phyloP scores from a whole-genome alignment of 2,329 filamentous ascomycete genomes.

The Stachybotrys chlorohalonatus region DNA sequence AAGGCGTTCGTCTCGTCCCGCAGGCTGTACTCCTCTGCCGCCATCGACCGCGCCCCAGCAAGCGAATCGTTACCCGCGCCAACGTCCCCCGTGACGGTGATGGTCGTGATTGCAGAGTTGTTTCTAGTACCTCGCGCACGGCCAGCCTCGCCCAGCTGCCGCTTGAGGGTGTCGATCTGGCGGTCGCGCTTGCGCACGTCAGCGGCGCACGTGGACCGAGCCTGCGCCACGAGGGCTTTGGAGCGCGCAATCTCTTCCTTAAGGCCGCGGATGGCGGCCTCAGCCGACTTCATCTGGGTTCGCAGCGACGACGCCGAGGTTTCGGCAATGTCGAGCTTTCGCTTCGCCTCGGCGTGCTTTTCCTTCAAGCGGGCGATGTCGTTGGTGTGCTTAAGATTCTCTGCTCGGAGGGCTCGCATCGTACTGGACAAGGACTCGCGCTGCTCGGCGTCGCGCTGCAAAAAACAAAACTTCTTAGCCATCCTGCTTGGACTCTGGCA shows the following conservation, averaged over 20 bases:
- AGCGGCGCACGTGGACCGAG: conserved; percentile 77
- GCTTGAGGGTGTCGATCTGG: conserved; percentile 82
- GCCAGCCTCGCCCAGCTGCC: conserved; percentile 66
- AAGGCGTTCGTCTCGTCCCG: conserved; percentile 87
- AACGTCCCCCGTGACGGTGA: conserved; percentile 47
- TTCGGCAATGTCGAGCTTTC: conserved; percentile 49
- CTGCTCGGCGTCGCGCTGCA: conserved; percentile 78
- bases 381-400: conserved; percentile 62
- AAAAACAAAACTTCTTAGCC: not conserved
- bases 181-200: conserved; percentile 86
- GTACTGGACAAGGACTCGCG: conserved; percentile 74
- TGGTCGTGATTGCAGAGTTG: conserved; percentile 45
- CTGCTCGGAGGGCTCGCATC: conserved; percentile 65
- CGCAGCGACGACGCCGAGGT: conserved; percentile 63
- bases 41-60: conserved; percentile 9
- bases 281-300: conserved; percentile 62
- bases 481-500: not conserved
- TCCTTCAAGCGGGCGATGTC: conserved; percentile 54
- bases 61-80: conserved; percentile 35
- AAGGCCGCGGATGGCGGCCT: conserved; percentile 63
- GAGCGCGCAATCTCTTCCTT: conserved; percentile 77
- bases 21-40: conserved; percentile 53
- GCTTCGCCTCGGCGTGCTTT: conserved; percentile 43
- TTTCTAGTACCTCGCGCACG: conserved; percentile 49
- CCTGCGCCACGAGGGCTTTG: conserved; percentile 72